Conservation (phyloP, 192 early-diverging fungal genomes). For the Bifiguratus adelaidae region DNA sequence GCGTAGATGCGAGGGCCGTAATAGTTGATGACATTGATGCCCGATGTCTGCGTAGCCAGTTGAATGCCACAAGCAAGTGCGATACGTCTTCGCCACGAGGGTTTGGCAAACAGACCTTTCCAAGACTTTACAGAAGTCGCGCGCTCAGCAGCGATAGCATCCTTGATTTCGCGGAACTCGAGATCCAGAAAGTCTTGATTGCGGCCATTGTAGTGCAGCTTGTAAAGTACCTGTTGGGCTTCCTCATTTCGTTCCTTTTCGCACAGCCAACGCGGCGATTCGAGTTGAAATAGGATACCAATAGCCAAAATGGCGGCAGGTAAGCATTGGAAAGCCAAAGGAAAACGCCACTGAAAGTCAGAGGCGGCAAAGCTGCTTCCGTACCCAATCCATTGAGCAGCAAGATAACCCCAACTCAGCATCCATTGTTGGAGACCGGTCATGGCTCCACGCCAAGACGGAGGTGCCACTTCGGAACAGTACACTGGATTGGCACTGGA, state of each 20-base stretch:
- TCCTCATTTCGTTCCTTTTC: constrained; percentile 40
- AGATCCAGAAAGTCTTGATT: constrained; percentile 20
- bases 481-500: constrained; percentile 41
- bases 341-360: constrained; percentile 49
- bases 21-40: constrained; percentile 65
- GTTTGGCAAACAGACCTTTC: constrained; percentile 20
- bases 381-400: constrained; percentile 32
- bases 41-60: constrained; percentile 50
- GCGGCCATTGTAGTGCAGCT: constrained; percentile 37
- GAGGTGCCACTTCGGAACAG: constrained; percentile 50
- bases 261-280: constrained; percentile 62
- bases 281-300: constrained; percentile 56
- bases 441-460: constrained; percentile 51
- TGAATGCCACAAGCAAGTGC: constrained; percentile 37
- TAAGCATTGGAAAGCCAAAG: constrained; percentile 57
- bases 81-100: constrained; percentile 32
- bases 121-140: constrained; percentile 33
- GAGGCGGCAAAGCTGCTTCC: constrained; percentile 7
- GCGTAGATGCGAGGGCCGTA: constrained; percentile 34
- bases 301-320: constrained; percentile 49
- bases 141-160: constrained; percentile 29
- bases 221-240: constrained; percentile 35
- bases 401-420: constrained; percentile 31
- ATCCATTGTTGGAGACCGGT: constrained; percentile 48
- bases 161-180: constrained; percentile 37